phyloP scores from a whole-genome alignment of 2,329 filamentous ascomycete species.

The Pleurostoma richardsiae region DNA sequence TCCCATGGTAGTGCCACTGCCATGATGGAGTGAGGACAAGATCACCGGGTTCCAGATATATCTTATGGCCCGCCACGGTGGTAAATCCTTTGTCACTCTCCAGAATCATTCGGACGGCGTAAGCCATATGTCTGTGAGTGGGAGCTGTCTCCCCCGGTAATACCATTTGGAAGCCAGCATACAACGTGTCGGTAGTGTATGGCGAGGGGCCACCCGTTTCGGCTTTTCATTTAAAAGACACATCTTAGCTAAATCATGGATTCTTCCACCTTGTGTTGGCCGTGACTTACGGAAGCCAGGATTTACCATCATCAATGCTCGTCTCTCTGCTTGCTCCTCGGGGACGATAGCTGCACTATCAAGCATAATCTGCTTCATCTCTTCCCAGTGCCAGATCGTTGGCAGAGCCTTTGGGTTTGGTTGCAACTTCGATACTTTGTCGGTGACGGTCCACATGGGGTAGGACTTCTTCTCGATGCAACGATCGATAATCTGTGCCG shows the following conservation, averaged over 20 bases:
- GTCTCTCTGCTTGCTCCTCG: not conserved
- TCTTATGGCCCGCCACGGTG: constrained; percentile 33
- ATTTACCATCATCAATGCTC: not conserved
- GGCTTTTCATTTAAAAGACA: too few relatives aligned
- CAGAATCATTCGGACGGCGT: constrained; percentile 39
- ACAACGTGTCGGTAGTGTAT: constrained; percentile 2
- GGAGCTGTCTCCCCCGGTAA: constrained; percentile 36
- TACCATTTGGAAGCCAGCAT: constrained; percentile 26
- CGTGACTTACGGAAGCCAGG: not conserved
- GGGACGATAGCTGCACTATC: not conserved
- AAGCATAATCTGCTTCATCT: not conserved
- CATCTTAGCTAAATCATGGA: too few relatives aligned
- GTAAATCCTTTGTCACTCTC: constrained; percentile 36
- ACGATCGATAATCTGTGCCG: not conserved
- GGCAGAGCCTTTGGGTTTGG: not conserved
- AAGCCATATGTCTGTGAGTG: constrained; percentile 36
- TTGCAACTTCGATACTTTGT: not conserved
- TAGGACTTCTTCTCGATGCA: not conserved
- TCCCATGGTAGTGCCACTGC: constrained; percentile 43
- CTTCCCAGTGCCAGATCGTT: not conserved
- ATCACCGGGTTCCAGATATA: constrained; percentile 36
- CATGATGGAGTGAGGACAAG: constrained; percentile 40
- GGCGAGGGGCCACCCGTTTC: not conserved
- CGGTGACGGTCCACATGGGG: not conserved
- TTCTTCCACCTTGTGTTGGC: too few relatives aligned